These are phyloP conservation scores for Asparagopsis taxiformis DNA, from an alignment of 31 red algal genomes.

Conservation along the genomic window DNA sequence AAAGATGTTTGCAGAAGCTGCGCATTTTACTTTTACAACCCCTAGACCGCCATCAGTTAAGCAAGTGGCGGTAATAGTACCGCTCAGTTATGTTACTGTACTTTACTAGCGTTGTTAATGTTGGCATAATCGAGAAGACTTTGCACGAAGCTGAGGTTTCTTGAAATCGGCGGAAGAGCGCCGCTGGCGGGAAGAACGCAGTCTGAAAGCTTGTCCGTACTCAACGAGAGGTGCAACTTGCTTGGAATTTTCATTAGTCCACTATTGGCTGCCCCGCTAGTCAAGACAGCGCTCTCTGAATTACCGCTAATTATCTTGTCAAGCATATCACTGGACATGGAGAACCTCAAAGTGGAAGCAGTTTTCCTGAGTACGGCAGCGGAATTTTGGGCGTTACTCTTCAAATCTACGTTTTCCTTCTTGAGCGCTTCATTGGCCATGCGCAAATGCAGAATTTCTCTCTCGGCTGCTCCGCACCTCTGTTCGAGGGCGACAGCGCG, in stretches of 20 bases:
- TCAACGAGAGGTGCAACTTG: slow-evolving; percentile 63
- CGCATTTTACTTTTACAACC: too few relatives aligned
- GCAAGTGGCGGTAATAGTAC: too few relatives aligned
- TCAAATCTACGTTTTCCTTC: slow-evolving; percentile 34
- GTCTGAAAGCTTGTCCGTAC: slow-evolving; percentile 41
- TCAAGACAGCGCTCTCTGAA: not conserved
- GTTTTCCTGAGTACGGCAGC: slow-evolving; percentile 12
- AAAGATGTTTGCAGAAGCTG: too few relatives aligned
- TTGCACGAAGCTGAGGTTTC: slow-evolving; percentile 54
- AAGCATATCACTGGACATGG: slow-evolving; percentile 69
- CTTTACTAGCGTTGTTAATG: slow-evolving; percentile 3
- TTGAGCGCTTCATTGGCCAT: slow-evolving; percentile 38
- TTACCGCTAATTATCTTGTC: slow-evolving; percentile 54
- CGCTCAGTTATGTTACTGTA: not conserved
- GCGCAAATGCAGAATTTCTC: slow-evolving; percentile 17
- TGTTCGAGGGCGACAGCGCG: slow-evolving; percentile 11
- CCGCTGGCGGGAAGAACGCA: not conserved
- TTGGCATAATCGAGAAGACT: slow-evolving; percentile 47
- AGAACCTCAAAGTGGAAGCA: slow-evolving; percentile 22
- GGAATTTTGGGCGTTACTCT: not conserved
- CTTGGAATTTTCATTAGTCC: slow-evolving; percentile 54
- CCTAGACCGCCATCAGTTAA: too few relatives aligned
- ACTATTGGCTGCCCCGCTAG: not conserved
- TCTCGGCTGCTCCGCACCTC: slow-evolving; percentile 27
- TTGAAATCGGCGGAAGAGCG: slow-evolving; percentile 18